Conservation (phyloP, 2,329 filamentous ascomycete genomes). For the Talaromyces albobiverticillius region DNA sequence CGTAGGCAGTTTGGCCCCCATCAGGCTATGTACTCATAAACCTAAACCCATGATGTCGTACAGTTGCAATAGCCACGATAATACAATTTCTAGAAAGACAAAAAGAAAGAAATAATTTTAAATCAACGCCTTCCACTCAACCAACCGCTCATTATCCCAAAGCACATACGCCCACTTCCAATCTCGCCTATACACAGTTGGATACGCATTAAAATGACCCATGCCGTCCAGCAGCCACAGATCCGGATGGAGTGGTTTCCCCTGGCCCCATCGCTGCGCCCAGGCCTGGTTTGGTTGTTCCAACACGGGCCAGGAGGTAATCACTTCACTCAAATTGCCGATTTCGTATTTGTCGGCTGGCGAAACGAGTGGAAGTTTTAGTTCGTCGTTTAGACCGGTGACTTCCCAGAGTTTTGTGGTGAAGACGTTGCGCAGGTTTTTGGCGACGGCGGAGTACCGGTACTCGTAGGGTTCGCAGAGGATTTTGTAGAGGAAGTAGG, state of each 20-base stretch:
- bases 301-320: neutral
- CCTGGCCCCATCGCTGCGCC: neutral
- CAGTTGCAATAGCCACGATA: too few species aligned
- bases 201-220: constrained; percentile 15
- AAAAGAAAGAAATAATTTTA: too few species aligned
- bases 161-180: constrained; percentile 18
- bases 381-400: constrained; percentile 7
- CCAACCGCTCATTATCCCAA: constrained; percentile 17
- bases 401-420: constrained; percentile 14
- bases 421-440: neutral
- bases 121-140: constrained; percentile 10
- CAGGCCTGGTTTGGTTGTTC: neutral
- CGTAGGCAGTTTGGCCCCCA: too few species aligned
- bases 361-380: neutral
- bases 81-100: too few species aligned
- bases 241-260: neutral
- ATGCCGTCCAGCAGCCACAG: constrained; percentile 11
- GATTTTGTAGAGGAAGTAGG: constrained; percentile 17
- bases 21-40: too few species aligned
- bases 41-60: too few species aligned
- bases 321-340: constrained; percentile 13
- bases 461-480: constrained; percentile 10
- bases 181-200: neutral
- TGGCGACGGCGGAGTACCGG: constrained; percentile 17
- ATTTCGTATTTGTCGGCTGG: constrained; percentile 4